Evolutionary conservation across 805 yeast genomes (phyloP).

Genomic region (Geotrichum ghanense): DNA sequence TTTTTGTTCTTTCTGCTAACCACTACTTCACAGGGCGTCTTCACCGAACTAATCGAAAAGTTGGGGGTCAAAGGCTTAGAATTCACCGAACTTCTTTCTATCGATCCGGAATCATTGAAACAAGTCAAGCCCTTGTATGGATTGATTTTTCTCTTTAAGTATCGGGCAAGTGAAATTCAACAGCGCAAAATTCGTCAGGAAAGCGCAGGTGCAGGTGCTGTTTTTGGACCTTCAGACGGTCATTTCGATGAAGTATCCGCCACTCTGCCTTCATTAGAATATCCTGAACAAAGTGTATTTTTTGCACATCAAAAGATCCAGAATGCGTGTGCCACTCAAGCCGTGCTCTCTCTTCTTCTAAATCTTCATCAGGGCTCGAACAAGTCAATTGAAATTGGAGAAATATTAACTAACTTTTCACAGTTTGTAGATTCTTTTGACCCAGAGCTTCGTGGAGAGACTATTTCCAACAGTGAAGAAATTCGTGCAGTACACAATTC

Average conservation of each 20-base stretch:
- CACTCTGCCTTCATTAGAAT: neutral
- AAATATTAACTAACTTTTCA: conserved; percentile 35
- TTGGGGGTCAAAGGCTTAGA: conserved; percentile 43
- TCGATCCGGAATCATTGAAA: conserved; percentile 31
- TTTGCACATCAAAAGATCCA: conserved; percentile 55
- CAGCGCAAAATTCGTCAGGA: conserved; percentile 6
- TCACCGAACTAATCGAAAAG: conserved; percentile 48
- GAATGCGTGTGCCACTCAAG: conserved; percentile 69
- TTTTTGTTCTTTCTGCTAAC: conserved; percentile 10
- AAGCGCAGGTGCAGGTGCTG: neutral
- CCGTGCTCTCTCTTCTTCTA: conserved; percentile 46
- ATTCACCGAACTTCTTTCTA: conserved; percentile 44
- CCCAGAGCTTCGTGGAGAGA: conserved; percentile 47
- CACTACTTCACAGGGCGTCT: conserved; percentile 35
- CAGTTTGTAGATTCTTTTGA: conserved; percentile 43
- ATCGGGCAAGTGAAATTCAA: conserved; percentile 30
- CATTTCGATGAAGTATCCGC: neutral
- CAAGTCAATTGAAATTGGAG: conserved; percentile 35
- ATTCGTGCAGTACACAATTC: conserved; percentile 51
- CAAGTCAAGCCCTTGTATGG: conserved; percentile 38
- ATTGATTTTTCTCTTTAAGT: conserved; percentile 51
- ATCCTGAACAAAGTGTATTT: conserved; percentile 27
- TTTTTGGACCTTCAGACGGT: conserved; percentile 1
- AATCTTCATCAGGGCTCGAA: conserved; percentile 18
- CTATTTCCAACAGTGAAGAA: conserved; percentile 45